phyloP scores from a whole-genome alignment of 2,329 filamentous ascomycete genomes.

The Penicillium sp. region DNA sequence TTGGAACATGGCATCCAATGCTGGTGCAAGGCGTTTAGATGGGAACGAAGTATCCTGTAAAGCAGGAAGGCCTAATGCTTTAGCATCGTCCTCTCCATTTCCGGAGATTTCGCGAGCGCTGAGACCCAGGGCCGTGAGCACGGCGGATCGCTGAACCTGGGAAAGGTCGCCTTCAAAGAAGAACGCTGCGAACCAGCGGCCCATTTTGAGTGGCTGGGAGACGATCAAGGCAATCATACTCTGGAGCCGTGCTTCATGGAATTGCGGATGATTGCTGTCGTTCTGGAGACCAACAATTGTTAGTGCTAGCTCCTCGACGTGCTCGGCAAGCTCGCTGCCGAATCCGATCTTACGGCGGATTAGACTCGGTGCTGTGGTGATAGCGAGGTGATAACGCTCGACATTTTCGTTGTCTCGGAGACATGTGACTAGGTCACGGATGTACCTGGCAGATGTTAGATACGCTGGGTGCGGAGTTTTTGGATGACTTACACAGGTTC shows the following conservation, averaged over 20 bases:
- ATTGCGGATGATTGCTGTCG: slow-evolving; percentile 77
- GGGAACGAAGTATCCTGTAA: slow-evolving; percentile 62
- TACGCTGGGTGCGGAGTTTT: not conserved
- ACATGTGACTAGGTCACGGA: slow-evolving; percentile 77
- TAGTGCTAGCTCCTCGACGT: slow-evolving; percentile 76
- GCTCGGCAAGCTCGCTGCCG: slow-evolving; percentile 82
- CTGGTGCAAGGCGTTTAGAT: slow-evolving; percentile 73
- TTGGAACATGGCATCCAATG: slow-evolving; percentile 71
- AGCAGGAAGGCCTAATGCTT: slow-evolving; percentile 32
- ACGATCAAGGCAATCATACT: slow-evolving; percentile 80
- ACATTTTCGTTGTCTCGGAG: slow-evolving; percentile 80
- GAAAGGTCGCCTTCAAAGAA: slow-evolving; percentile 95
- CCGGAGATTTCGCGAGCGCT: slow-evolving; percentile 83
- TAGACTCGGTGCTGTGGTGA: slow-evolving; percentile 73
- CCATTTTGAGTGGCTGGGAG: slow-evolving; percentile 74
- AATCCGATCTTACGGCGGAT: slow-evolving; percentile 88
- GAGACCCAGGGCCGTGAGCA: slow-evolving; percentile 80
- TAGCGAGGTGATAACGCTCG: slow-evolving; percentile 77
- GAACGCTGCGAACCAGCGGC: slow-evolving; percentile 76
- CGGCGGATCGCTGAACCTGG: slow-evolving; percentile 74
- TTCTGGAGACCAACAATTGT: slow-evolving; percentile 80
- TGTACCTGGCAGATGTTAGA: slow-evolving; percentile 55
- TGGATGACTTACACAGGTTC: slow-evolving; percentile 65
- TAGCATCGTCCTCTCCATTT: slow-evolving; percentile 58
- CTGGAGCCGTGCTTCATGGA: slow-evolving; percentile 73